These are phyloP conservation scores for Ustilago loliicola DNA, from an alignment of 1,284 basidiomycete genomes.

Conservation along the genomic window DNA sequence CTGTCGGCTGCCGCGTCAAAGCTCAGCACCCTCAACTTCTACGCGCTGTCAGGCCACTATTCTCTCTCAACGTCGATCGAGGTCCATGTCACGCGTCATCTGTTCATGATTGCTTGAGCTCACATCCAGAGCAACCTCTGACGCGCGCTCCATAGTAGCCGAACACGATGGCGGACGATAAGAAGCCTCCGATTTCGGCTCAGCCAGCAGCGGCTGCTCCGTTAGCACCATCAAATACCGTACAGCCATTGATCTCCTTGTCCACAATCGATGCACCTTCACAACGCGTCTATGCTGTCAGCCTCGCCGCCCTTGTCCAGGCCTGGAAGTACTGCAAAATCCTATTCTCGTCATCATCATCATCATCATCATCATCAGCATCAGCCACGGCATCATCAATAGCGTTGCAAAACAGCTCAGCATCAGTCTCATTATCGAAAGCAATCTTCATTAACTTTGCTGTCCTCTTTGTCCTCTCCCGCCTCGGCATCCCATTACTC, in stretches of 20 bases:
- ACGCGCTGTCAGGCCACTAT: neutral
- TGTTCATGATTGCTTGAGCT: slow-evolving; percentile 9
- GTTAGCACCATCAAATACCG: slow-evolving; percentile 1
- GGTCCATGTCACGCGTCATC: slow-evolving; percentile 5
- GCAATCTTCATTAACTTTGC: slow-evolving; percentile 73
- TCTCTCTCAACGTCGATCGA: neutral
- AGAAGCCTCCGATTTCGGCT: slow-evolving; percentile 14
- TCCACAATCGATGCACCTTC: slow-evolving; percentile 72
- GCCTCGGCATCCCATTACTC: slow-evolving; percentile 82
- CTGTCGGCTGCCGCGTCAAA: no score
- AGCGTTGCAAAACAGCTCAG: slow-evolving; percentile 65
- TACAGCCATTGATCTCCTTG: slow-evolving; percentile 69
- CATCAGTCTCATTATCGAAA: slow-evolving; percentile 76
- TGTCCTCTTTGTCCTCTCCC: slow-evolving; percentile 76
- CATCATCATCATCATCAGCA: slow-evolving; percentile 12
- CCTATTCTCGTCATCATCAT: slow-evolving; percentile 22
- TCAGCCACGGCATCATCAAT: slow-evolving; percentile 22
- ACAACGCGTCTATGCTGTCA: slow-evolving; percentile 74
- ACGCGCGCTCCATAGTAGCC: neutral
- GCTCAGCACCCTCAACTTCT: neutral
- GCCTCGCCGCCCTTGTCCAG: slow-evolving; percentile 73
- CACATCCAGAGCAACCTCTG: neutral
- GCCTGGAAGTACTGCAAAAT: slow-evolving; percentile 66
- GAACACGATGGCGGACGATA: slow-evolving; percentile 19
- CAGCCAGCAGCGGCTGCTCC: slow-evolving; percentile 12